Evolutionary conservation across 257 asterid genomes (phyloP).

Genomic region (Przewalskia tangutica): DNA sequence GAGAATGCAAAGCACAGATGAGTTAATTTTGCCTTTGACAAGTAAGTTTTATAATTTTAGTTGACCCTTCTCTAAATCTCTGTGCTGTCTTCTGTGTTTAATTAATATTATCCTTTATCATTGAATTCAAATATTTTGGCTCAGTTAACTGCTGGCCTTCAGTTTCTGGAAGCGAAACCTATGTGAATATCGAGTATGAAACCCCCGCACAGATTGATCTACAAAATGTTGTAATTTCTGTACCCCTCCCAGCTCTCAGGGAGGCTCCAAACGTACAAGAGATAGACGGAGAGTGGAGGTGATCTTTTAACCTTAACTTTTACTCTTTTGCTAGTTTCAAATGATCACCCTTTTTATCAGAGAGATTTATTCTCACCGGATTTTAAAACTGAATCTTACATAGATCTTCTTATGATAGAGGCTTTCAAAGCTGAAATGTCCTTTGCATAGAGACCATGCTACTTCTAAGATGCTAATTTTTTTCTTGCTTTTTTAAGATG

Average conservation of each 20-base stretch:
- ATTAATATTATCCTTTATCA: conserved; percentile 5
- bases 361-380: not conserved
- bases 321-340: not conserved
- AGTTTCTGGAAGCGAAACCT: conserved; percentile 84
- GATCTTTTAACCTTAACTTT: not conserved
- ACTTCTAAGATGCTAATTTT: conserved; percentile 1
- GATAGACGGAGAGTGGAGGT: conserved; percentile 96
- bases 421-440: not conserved
- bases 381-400: not conserved
- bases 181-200: conserved; percentile 85
- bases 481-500: not conserved
- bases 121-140: conserved; percentile 9
- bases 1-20: conserved; percentile 92
- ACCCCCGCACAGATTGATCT: conserved; percentile 65
- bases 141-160: conserved; percentile 97
- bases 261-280: conserved; percentile 76
- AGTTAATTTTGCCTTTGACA: conserved; percentile 76
- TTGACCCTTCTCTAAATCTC: not conserved
- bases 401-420: not conserved
- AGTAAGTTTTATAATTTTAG: conserved; percentile 37
- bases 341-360: not conserved
- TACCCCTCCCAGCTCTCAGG: conserved; percentile 93
- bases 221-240: conserved; percentile 81
- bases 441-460: not conserved
- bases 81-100: not conserved